Evolutionary conservation across 805 yeast genomes (phyloP), one percentile per base, ranked within the genome.

Genomic region (Candida insectalens): DNA sequence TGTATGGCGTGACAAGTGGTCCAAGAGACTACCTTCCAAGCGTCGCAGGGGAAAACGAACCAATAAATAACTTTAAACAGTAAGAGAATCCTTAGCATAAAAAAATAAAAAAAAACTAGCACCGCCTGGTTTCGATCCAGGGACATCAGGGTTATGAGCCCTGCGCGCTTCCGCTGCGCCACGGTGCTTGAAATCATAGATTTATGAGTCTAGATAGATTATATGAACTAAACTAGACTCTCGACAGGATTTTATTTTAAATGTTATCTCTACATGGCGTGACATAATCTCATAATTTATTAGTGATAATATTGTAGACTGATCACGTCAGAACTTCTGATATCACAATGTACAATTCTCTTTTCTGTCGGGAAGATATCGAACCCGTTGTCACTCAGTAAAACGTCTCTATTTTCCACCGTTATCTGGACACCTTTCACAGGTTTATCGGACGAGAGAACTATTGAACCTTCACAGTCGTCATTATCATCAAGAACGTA

Each of bases 141-240:
- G 27, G 34, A 31, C 32, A 19, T 19, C 32, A 29, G 32, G 89
- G 94, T 82, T 82, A 82, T 82, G 94, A 82, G 94, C 94, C 92
- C 92, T 79, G 89, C 89, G 89, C 92, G 92, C 89, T 82, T 81
- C 94, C 92, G 78, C 92, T 82, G 89, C 92, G 89, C 89, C 89
- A 82, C 87, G 81, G 81, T 87, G 92, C 92, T 81, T n/a, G n/a
- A n/a, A n/a, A n/a, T n/a, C n/a, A n/a, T n/a, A n/a, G n/a, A n/a
- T n/a, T n/a, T n/a, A n/a, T n/a, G n/a, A n/a, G n/a, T n/a, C n/a
- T n/a, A n/a, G n/a, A n/a, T n/a, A n/a, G n/a, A n/a, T n/a, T n/a
- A n/a, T n/a, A n/a, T n/a, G n/a, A n/a, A n/a, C n/a, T n/a, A n/a
- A n/a, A n/a, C n/a, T n/a, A n/a, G n/a, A n/a, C n/a, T n/a, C n/a